phyloP scores from a whole-genome alignment of 768 basidiomycete genomes.

The Cyathus striatus region DNA sequence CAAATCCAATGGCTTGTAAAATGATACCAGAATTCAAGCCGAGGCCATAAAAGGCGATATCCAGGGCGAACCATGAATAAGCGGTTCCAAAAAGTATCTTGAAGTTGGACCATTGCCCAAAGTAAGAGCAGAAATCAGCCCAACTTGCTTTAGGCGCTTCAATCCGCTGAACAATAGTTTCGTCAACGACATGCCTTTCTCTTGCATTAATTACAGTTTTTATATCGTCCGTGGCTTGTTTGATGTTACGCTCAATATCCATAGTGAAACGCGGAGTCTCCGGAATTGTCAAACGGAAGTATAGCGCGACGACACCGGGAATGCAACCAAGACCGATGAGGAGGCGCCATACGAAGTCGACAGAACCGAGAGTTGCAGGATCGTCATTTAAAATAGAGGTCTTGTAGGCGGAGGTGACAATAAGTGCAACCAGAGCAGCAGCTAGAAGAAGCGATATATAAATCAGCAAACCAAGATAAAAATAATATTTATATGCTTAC shows the following conservation, averaged over 20 bases:
- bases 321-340: constrained; percentile 86
- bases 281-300: constrained; percentile 91
- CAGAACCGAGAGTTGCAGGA: constrained; percentile 30
- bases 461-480: not conserved
- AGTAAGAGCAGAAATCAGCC: constrained; percentile 65
- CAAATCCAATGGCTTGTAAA: constrained; percentile 71
- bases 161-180: constrained; percentile 53
- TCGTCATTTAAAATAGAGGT: constrained; percentile 34
- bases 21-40: constrained; percentile 81
- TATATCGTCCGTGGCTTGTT: constrained; percentile 71
- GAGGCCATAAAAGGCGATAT: constrained; percentile 85
- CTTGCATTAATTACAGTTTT: constrained; percentile 56
- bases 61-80: constrained; percentile 88
- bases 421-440: constrained; percentile 61
- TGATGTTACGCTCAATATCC: constrained; percentile 84
- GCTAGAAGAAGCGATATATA: constrained; percentile 24
- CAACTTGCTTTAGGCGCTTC: constrained; percentile 65
- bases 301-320: constrained; percentile 76
- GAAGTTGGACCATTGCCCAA: constrained; percentile 68
- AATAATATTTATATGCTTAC: constrained; percentile 28
- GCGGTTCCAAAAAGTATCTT: constrained; percentile 76
- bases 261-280: constrained; percentile 90
- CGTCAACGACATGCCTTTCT: constrained; percentile 42
- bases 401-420: constrained; percentile 69
- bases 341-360: constrained; percentile 83